Conservation (phyloP, 163 green algal genomes). For the Chloroidium sp. region DNA sequence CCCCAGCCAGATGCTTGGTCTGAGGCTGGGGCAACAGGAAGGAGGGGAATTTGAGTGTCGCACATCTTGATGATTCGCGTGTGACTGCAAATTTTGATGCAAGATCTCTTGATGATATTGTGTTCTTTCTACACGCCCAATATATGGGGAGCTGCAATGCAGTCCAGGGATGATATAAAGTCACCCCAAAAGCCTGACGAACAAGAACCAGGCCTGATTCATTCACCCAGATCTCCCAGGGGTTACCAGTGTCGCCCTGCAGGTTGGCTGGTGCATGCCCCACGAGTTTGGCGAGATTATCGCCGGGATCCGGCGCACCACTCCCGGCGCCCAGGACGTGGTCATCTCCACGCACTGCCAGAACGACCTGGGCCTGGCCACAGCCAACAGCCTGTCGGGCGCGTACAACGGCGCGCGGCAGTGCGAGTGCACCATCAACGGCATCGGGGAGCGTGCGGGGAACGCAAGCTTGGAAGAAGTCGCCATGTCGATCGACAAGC, state of each 20-base stretch:
- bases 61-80: no score
- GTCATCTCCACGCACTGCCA: conserved; percentile 98
- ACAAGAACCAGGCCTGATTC: neutral
- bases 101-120: no score
- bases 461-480: conserved; percentile 97
- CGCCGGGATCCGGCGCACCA: conserved; percentile 74
- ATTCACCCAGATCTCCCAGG: neutral
- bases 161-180: neutral
- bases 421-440: conserved; percentile 97
- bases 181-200: neutral
- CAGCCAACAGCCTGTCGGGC: conserved; percentile 88
- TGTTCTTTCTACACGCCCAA: no score
- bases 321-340: conserved; percentile 60
- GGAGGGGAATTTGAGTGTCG: no score
- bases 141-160: neutral
- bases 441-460: conserved; percentile 94
- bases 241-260: neutral
- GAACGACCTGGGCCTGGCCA: conserved; percentile 95
- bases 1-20: no score
- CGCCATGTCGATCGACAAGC: conserved; percentile 82
- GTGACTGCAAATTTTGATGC: no score
- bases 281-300: conserved; percentile 93
- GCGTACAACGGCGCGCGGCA: conserved; percentile 62
- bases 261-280: conserved; percentile 77
- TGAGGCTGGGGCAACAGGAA: no score